These are phyloP conservation scores for Solanum lignicaule DNA, from an alignment of 257 asterid genomes.

Conservation along the genomic window DNA sequence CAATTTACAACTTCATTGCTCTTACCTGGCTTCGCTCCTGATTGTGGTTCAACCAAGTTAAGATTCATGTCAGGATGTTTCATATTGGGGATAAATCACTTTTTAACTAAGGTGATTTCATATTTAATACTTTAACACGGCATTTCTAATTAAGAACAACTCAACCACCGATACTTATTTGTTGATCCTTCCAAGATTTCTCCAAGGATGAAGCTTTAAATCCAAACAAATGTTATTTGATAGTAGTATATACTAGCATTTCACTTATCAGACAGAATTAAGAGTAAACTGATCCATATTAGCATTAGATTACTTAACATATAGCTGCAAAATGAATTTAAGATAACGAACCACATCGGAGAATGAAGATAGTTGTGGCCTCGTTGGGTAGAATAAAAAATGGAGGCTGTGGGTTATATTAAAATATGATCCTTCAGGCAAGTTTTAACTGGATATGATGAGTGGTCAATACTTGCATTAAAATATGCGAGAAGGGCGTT, in stretches of 20 bases:
- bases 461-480: conserved; percentile 46
- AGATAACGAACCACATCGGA: conserved; percentile 26
- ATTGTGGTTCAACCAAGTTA: too few species aligned
- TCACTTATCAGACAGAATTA: too few species aligned
- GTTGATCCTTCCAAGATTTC: too few species aligned
- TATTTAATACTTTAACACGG: too few species aligned
- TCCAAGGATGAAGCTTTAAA: background rate
- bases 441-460: conserved; percentile 54
- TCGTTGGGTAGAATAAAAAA: background rate
- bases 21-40: background rate
- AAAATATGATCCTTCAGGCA: conserved; percentile 55
- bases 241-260: background rate
- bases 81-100: background rate
- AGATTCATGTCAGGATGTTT: too few species aligned
- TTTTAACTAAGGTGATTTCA: background rate
- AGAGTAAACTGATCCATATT: background rate
- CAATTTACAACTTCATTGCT: background rate
- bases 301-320: background rate
- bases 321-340: too few species aligned
- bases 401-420: accelerated
- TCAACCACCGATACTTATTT: background rate
- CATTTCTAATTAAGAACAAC: background rate
- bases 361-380: background rate
- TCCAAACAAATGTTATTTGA: background rate
- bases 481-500: conserved; percentile 60